Conservation (phyloP, 1,139 yeast genomes). For the Yamadazyma epiphylla region DNA sequence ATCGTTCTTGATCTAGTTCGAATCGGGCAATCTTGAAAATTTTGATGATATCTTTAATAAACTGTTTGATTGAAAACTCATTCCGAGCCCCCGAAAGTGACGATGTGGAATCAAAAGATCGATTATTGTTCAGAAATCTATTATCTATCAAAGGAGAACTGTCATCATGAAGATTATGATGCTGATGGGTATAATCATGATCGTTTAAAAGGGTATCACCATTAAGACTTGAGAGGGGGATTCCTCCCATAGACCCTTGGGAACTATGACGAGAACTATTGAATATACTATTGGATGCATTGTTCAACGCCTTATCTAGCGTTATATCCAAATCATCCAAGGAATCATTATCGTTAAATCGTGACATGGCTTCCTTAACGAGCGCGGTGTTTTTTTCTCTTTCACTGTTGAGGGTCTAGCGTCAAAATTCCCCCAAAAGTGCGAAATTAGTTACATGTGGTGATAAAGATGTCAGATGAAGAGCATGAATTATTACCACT, state of each 20-base stretch:
- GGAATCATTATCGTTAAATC: slow-evolving; percentile 23
- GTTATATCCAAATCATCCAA: slow-evolving; percentile 44
- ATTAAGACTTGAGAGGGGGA: slow-evolving; percentile 21
- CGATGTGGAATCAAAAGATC: slow-evolving; percentile 20
- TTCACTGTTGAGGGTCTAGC: no score
- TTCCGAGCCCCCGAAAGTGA: slow-evolving; percentile 13
- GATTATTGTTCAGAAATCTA: slow-evolving; percentile 12
- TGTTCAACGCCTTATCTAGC: slow-evolving; percentile 39
- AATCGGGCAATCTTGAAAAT: slow-evolving; percentile 24
- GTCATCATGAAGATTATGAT: slow-evolving; percentile 16
- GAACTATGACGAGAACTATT: slow-evolving; percentile 20
- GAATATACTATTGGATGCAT: slow-evolving; percentile 33
- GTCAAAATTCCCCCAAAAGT: no score
- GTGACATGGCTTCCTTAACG: slow-evolving; percentile 5
- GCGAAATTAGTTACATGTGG: neutral
- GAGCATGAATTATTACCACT: slow-evolving; percentile 13
- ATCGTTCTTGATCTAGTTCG: slow-evolving; percentile 25
- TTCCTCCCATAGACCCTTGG: slow-evolving; percentile 24
- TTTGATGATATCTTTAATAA: slow-evolving; percentile 14
- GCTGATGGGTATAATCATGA: no score
- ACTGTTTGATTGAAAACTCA: slow-evolving; percentile 13
- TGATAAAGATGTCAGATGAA: slow-evolving; percentile 8
- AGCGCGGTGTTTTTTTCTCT: slow-evolving; percentile 1
- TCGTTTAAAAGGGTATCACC: no score
- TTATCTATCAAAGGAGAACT: slow-evolving; percentile 27